A percentile compares a stretch with the other conserved stretches of the same genome.
phyloP scores from a whole-genome alignment of 352 stramenopile genomes.

The Phytophthora lateralis region DNA sequence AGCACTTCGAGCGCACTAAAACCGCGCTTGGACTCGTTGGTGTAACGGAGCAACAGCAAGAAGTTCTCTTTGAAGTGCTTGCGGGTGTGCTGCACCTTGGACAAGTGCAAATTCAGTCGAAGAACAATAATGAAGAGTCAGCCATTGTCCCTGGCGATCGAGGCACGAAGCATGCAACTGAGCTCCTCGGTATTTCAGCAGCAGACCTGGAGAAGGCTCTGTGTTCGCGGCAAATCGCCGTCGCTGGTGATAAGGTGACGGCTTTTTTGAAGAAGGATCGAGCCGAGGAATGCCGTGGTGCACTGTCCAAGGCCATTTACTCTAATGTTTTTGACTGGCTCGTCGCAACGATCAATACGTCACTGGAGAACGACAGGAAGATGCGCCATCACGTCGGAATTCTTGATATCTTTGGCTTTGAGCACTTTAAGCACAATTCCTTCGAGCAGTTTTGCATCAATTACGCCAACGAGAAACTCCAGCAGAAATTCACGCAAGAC shows the following conservation, averaged over 20 bases:
- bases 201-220: conserved; percentile 69
- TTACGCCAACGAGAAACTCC: conserved; percentile 93
- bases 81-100: conserved; percentile 96
- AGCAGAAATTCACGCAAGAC: conserved; percentile 92
- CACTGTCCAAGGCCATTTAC: conserved; percentile 96
- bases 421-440: conserved; percentile 94
- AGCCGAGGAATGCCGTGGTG: conserved; percentile 92
- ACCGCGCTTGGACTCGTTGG: conserved; percentile 69
- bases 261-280: conserved; percentile 86
- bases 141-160: conserved; percentile 45
- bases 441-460: conserved; percentile 96
- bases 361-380: conserved; percentile 61
- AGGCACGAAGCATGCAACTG: conserved; percentile 44
- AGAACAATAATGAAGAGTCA: conserved; percentile 79
- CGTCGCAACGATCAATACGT: conserved; percentile 88
- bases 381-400: conserved; percentile 85
- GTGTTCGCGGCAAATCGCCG: conserved; percentile 82
- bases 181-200: conserved; percentile 60
- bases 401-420: conserved; percentile 95
- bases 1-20: conserved; percentile 75
- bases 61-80: conserved; percentile 74
- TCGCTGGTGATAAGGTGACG: conserved; percentile 71
- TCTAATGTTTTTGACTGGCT: conserved; percentile 97
- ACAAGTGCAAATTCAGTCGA: conserved; percentile 92
- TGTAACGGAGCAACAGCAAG: conserved; percentile 57